Evolutionary conservation across 1,139 yeast species (phyloP).

Genomic region (Wickerhamomyces sp.): DNA sequence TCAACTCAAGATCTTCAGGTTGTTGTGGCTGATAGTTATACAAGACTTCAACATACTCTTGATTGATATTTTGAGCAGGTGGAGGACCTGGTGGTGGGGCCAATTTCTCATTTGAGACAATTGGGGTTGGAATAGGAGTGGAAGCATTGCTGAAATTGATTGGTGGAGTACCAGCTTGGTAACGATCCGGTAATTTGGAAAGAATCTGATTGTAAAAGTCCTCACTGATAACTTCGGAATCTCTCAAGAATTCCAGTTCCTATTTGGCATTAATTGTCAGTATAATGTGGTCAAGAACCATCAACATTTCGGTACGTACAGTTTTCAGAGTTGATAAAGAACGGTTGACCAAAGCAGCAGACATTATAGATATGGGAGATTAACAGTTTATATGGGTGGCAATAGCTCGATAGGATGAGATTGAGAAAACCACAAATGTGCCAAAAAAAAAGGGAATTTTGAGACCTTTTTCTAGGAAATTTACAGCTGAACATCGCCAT

Average conservation of each 20-base stretch:
- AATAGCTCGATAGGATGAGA: not conserved
- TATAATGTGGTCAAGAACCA: not conserved
- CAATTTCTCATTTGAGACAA: slow-evolving; percentile 3
- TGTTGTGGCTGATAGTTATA: slow-evolving; percentile 70
- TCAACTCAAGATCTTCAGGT: slow-evolving; percentile 63
- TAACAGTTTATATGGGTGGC: no score
- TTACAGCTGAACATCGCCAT: no score
- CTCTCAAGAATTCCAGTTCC: slow-evolving; percentile 76
- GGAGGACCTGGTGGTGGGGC: not conserved
- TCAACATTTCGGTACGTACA: slow-evolving; percentile 29
- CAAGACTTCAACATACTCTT: slow-evolving; percentile 55
- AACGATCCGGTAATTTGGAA: slow-evolving; percentile 53
- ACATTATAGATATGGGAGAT: slow-evolving; percentile 21
- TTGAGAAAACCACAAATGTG: not conserved
- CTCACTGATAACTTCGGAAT: slow-evolving; percentile 68
- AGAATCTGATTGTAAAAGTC: slow-evolving; percentile 49
- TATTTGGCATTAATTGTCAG: slow-evolving; percentile 10
- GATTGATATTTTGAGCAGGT: not conserved
- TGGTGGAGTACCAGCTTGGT: slow-evolving; percentile 50
- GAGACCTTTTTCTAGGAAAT: no score
- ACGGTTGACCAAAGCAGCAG: slow-evolving; percentile 66
- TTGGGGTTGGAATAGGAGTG: slow-evolving; percentile 18
- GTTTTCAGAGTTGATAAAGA: slow-evolving; percentile 67
- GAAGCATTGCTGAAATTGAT: slow-evolving; percentile 27
- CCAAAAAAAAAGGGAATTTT: not conserved